Evolutionary conservation across 495 filamentous ascomycete species (phyloP).

Genomic region (Staphylotrichum tortipilum): DNA sequence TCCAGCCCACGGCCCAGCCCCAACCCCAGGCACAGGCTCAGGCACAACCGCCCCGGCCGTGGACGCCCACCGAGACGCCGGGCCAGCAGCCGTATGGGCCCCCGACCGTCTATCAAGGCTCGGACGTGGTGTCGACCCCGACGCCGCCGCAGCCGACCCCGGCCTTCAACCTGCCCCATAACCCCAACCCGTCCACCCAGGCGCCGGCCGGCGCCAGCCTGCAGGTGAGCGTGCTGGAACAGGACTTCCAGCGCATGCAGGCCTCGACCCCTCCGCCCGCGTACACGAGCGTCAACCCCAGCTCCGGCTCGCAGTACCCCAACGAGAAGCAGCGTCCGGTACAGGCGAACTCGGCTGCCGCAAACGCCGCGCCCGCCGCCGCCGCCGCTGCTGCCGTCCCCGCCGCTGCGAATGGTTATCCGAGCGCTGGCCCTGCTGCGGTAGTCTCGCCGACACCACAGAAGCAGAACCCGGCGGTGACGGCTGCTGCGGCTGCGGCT

Average conservation of each 20-base stretch:
- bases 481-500: constrained; percentile 15
- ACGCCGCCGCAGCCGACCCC: constrained; percentile 23
- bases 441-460: constrained; percentile 8
- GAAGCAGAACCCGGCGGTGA: constrained; percentile 13
- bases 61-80: constrained; percentile 92
- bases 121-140: constrained; percentile 42
- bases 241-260: constrained; percentile 82
- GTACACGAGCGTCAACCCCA: constrained; percentile 68
- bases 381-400: neutral
- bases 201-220: constrained; percentile 21
- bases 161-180: constrained; percentile 23
- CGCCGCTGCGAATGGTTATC: constrained; percentile 5
- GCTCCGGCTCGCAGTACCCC: constrained; percentile 51
- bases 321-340: constrained; percentile 59
- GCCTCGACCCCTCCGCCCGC: constrained; percentile 84
- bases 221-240: constrained; percentile 61
- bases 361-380: constrained; percentile 21
- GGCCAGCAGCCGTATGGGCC: constrained; percentile 85
- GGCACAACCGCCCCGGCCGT: constrained; percentile 58
- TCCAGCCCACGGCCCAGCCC: constrained; percentile 10
- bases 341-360: constrained; percentile 30
- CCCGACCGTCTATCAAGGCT: constrained; percentile 86
- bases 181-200: constrained; percentile 21
- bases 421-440: neutral
- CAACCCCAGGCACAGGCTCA: constrained; percentile 28